phyloP scores from a whole-genome alignment of 495 filamentous ascomycete species.

The Aspergillus taichungensis region DNA sequence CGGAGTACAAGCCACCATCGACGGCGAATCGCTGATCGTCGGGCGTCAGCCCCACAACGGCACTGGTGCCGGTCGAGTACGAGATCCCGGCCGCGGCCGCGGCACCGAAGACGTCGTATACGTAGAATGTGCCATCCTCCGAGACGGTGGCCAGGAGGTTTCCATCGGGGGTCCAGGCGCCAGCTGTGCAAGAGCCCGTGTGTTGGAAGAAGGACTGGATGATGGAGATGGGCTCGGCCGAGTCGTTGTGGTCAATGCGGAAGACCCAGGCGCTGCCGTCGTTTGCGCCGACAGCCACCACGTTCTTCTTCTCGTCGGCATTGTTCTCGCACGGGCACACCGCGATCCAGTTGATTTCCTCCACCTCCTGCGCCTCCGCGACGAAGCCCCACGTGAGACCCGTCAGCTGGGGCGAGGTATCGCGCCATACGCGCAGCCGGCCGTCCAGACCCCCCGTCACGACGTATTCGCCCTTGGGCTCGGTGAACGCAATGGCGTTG shows the following conservation, averaged over 20 bases:
- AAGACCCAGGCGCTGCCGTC: slow-evolving; percentile 97
- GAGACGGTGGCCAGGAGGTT: slow-evolving; percentile 81
- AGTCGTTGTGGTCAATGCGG: slow-evolving; percentile 58
- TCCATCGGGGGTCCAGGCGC: slow-evolving; percentile 83
- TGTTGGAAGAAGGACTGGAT: slow-evolving; percentile 87
- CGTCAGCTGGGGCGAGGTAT: slow-evolving; percentile 28
- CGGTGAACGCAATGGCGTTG: slow-evolving; percentile 74
- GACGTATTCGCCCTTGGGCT: slow-evolving; percentile 75
- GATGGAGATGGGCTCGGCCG: slow-evolving; percentile 59
- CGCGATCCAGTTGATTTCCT: slow-evolving; percentile 87
- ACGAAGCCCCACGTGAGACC: slow-evolving; percentile 53
- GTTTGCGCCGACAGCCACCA: slow-evolving; percentile 82
- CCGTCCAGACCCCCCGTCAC: slow-evolving; percentile 83
- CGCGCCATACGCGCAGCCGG: slow-evolving; percentile 47
- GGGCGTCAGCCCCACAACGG: slow-evolving; percentile 69
- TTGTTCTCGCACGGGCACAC: slow-evolving; percentile 58
- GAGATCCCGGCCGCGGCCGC: slow-evolving; percentile 67
- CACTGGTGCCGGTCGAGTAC: slow-evolving; percentile 57
- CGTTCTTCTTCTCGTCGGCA: slow-evolving; percentile 58
- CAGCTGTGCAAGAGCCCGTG: slow-evolving; percentile 78
- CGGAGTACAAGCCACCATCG: slow-evolving; percentile 81
- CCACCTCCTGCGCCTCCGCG: slow-evolving; percentile 71
- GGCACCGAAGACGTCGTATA: slow-evolving; percentile 85
- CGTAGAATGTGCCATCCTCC: slow-evolving; percentile 82
- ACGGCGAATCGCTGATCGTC: slow-evolving; percentile 84